Evolutionary conservation across 768 basidiomycete species (phyloP), one percentile per base, ranked within the genome.

Genomic region (Trametes maxima): DNA sequence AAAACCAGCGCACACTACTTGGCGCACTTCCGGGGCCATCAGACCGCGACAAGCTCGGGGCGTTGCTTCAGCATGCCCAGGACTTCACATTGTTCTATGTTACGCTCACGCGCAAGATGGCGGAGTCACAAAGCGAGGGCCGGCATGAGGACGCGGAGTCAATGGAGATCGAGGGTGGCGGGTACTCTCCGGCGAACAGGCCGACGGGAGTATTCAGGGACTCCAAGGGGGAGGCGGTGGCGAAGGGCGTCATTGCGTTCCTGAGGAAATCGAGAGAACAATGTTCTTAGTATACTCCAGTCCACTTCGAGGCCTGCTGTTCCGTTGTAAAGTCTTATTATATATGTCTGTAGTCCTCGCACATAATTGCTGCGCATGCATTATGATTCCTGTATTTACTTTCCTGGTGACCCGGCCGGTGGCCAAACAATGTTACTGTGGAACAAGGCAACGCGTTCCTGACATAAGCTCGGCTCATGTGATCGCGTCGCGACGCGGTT

Each of bases 231-330:
- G 73, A 74, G 62, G 66, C 64, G 47, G 72, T 75, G 17, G 73
- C 73, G 45, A 71, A 64, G 54, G 68, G 70, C 54, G 82, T 89
- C 19, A 79, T 90, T 36, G 60, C 65, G 53, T 86, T 84, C 73
- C 72, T 90, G 70, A 81, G 84, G 64, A 60, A 54, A 21, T 69
- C 85, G 59, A 66, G 64, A 28, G 66, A 67, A 39, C 50, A 43
- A 13, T 6, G 60, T 24, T 24, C 22, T 24, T 47, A 19, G 46
- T 47, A 16, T 22, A 17, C 17, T 45, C 5, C 21, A 45, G 45
- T n/a, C n/a, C n/a, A n/a, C n/a, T n/a, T n/a, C n/a, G n/a, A 8
- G 11, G 24, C 2, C 22, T 14, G 5, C 24, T 24, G 17, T 28
- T 3, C 4, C 25, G 19, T 22, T 33, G 48, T 49, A 33, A 25